phyloP scores from a whole-genome alignment of 2,329 filamentous ascomycete species.

The Chaetomiaceae sp. region DNA sequence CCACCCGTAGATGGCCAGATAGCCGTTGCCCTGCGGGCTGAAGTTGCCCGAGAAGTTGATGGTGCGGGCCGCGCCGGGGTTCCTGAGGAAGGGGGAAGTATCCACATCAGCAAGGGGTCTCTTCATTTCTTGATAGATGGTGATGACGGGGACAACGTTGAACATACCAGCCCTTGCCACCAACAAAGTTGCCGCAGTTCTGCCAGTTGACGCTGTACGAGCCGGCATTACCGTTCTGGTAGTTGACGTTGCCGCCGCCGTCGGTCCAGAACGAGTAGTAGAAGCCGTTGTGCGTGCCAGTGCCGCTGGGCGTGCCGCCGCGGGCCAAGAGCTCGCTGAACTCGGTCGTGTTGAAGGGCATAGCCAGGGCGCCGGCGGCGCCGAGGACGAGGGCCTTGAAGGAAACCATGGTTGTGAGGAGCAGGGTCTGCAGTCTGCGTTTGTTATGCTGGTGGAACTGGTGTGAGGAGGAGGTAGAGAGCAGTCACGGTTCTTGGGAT shows the following conservation, averaged over 20 bases:
- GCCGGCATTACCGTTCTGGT: slow-evolving; percentile 38
- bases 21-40: slow-evolving; percentile 27
- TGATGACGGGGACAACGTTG: neutral
- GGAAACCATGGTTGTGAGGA: slow-evolving; percentile 19
- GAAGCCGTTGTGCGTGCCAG: slow-evolving; percentile 36
- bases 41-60: slow-evolving; percentile 29
- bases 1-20: slow-evolving; percentile 33
- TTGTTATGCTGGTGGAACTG: neutral
- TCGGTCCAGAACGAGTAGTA: slow-evolving; percentile 45
- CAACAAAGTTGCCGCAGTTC: slow-evolving; percentile 48
- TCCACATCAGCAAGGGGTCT: neutral
- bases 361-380: slow-evolving; percentile 13
- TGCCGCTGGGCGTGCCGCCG: slow-evolving; percentile 31
- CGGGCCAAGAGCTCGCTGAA: slow-evolving; percentile 12
- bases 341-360: slow-evolving; percentile 19
- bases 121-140: too few species aligned
- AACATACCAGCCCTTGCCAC: slow-evolving; percentile 52
- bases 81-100: neutral
- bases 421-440: too few species aligned
- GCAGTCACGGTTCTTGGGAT: neutral
- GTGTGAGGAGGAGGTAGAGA: neutral
- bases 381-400: slow-evolving; percentile 17
- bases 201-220: slow-evolving; percentile 40
- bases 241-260: slow-evolving; percentile 35
- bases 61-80: slow-evolving; percentile 35